A percentile compares a stretch with the other conserved stretches of the same genome.
Evolutionary conservation across 2,329 filamentous ascomycete genomes (phyloP).

Genomic region (Pseudonectria buxi): DNA sequence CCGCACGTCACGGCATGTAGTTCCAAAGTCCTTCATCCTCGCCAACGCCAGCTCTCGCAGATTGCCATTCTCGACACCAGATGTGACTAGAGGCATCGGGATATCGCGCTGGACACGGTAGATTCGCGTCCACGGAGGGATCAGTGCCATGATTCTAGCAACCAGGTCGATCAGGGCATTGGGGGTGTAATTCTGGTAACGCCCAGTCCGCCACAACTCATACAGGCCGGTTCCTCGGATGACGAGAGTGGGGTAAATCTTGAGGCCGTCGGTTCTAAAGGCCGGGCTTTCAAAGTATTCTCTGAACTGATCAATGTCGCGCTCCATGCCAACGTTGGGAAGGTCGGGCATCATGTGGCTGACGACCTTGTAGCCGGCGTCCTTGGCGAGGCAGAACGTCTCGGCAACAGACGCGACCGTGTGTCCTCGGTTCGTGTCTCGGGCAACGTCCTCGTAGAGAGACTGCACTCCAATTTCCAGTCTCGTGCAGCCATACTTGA

Average conservation of each 20-base stretch:
- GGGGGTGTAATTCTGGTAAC: conserved; percentile 98
- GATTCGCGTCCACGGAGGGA: conserved; percentile 96
- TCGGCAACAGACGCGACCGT: conserved; percentile 93
- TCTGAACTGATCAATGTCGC: conserved; percentile 91
- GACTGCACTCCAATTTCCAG: conserved; percentile 95
- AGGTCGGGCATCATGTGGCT: conserved; percentile 99
- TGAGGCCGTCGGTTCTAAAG: conserved; percentile 92
- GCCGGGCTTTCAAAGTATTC: conserved; percentile 97
- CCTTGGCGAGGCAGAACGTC: conserved; percentile 95
- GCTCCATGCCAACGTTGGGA: conserved; percentile 96
- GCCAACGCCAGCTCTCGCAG: conserved; percentile 86
- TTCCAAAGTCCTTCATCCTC: conserved; percentile 99
- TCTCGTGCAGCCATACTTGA: conserved; percentile 94
- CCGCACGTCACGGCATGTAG: conserved; percentile 89
- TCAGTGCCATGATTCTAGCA: conserved; percentile 87
- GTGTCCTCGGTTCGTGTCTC: conserved; percentile 94
- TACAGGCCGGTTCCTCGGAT: conserved; percentile 95
- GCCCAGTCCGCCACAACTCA: conserved; percentile 92
- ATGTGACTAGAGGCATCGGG: conserved; percentile 99
- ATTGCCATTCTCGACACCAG: conserved; percentile 96
- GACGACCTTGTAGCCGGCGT: conserved; percentile 97
- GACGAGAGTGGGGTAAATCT: conserved; percentile 96
- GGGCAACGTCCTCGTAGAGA: conserved; percentile 94
- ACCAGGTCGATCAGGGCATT: conserved; percentile 95
- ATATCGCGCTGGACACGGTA: conserved; percentile 98